Conservation (phyloP, 2,329 filamentous ascomycete genomes). For the Aureobasidium sp. region DNA sequence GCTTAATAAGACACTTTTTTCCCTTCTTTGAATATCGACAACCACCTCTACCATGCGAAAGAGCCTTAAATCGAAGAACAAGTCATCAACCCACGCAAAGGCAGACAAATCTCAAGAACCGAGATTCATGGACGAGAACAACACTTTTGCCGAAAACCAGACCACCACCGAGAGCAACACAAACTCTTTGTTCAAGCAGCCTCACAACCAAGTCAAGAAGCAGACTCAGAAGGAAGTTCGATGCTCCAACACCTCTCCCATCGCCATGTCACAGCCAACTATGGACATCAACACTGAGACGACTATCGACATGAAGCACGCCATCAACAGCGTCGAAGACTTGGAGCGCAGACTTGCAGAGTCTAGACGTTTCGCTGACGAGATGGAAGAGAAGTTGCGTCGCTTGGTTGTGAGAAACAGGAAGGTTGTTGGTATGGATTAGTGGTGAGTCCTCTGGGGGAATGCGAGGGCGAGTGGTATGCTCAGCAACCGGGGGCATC, state of each 20-base stretch:
- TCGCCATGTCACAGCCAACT: too few species aligned
- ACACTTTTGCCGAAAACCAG: not conserved
- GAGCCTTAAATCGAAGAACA: not conserved
- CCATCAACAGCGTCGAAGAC: constrained; percentile 19
- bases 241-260: not conserved
- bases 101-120: too few species aligned
- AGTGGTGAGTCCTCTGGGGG: not conserved
- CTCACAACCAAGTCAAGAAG: not conserved
- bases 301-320: not conserved
- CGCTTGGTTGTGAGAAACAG: constrained; percentile 28
- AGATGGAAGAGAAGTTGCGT: constrained; percentile 24
- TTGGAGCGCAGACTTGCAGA: constrained; percentile 23
- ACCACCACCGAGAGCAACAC: not conserved
- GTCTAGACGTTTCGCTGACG: constrained; percentile 23
- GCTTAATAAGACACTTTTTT: too few species aligned
- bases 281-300: not conserved
- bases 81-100: not conserved
- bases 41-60: not conserved
- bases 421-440: constrained; percentile 20
- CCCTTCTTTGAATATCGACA: not conserved
- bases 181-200: too few species aligned
- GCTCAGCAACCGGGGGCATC: too few species aligned
- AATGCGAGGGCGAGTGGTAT: too few species aligned
- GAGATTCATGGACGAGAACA: too few species aligned
- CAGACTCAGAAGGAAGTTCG: not conserved